Evolutionary conservation across 2,329 filamentous ascomycete species (phyloP), one percentile per base, ranked within the genome.

Genomic region (Fulvia fulva): DNA sequence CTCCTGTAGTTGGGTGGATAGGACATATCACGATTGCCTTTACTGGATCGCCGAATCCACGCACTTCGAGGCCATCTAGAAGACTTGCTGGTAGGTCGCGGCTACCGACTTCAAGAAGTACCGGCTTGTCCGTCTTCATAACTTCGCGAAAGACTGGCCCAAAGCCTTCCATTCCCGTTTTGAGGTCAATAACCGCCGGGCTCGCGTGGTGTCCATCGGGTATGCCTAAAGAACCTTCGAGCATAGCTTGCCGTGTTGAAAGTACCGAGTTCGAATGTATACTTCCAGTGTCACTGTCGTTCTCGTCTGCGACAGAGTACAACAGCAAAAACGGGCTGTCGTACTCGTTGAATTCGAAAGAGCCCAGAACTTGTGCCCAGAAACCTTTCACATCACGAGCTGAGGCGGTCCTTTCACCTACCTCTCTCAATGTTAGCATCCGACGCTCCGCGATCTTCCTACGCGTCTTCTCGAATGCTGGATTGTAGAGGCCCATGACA

Each of bases 391-490:
- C 81, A 59, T 89, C 87, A 50, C 87, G 81, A n/a, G 89, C 89
- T 16, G 83, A 78, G 1, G 87, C 84, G 4, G 88, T 91, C 58
- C 82, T 84, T 72, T 93, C 88, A 51, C 89, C 89, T 46, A 93
- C 84, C 69, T 92, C 88, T 43, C 88, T 82, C 37, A 94, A 75
- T 0, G 88, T 91, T 25, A 90, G 78, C 89, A 93, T 92, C 49
- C 89, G 81, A 55, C 90, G 79, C 74, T 93, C 89, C 2, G 87
- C 89, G 60, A 94, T 85, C 67, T 89, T 90, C 21, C 89, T 81
- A 22, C 88, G 77, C 1, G 90, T 94, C 68, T 91, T 91, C 64
- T 94, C 90, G 64, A 92, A 93, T 0, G 87, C 83, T 2, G 89
- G 89, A 67, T 92, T 92, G 71, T 91, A 92, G 0, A 93, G 73